Conservation (phyloP, 2,329 filamentous ascomycete species). For the Xylariaceae sp. region DNA sequence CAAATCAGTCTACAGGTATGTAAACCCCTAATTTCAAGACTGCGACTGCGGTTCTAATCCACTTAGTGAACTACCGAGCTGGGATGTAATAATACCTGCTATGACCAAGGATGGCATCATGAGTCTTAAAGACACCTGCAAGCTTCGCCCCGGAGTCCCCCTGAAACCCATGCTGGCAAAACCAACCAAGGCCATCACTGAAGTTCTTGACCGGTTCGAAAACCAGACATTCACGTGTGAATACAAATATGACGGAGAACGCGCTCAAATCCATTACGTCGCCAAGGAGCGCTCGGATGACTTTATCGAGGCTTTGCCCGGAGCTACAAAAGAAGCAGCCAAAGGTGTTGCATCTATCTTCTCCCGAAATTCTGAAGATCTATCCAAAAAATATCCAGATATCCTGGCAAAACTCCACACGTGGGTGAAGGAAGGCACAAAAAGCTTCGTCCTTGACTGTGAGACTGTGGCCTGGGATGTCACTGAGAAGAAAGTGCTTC, state of each 20-base stretch:
- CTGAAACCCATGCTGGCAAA: conserved; percentile 99
- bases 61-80: conserved; percentile 84
- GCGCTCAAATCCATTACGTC: conserved; percentile 98
- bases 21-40: conserved; percentile 29
- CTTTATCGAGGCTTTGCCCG: conserved; percentile 57
- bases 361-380: conserved; percentile 92
- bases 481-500: conserved; percentile 89
- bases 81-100: conserved; percentile 88
- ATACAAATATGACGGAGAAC: conserved; percentile 97
- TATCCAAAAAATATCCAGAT: conserved; percentile 97
- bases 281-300: conserved; percentile 71
- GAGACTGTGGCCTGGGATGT: conserved; percentile 97
- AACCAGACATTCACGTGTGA: conserved; percentile 95
- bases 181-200: conserved; percentile 95
- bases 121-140: conserved; percentile 78
- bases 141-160: conserved; percentile 87
- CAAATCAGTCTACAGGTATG: conserved; percentile 83
- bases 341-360: conserved; percentile 88
- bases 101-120: conserved; percentile 84
- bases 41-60: conserved; percentile 7
- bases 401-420: conserved; percentile 80
- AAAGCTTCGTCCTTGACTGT: conserved; percentile 96
- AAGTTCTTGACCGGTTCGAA: conserved; percentile 95
- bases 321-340: conserved; percentile 61
- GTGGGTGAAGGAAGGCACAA: conserved; percentile 87